Conservation (phyloP, 805 yeast species). For the Wickerhamiella nectarea region DNA sequence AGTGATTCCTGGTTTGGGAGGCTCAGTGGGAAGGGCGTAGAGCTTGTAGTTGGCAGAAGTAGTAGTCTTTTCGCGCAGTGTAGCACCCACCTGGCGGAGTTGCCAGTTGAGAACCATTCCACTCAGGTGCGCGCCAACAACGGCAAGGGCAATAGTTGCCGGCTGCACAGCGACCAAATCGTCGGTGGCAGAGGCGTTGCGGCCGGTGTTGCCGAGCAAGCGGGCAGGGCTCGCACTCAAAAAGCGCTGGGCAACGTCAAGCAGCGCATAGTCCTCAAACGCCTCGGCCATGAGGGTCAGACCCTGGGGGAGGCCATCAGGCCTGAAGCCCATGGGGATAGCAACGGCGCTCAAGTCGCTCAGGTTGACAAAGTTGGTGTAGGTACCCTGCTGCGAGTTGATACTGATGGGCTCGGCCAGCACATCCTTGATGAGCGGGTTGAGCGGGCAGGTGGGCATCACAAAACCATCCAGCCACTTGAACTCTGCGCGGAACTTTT, state of each 20-base stretch:
- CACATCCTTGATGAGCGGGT: conserved; percentile 67
- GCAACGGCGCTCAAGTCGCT: conserved; percentile 90
- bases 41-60: conserved; percentile 62
- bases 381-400: conserved; percentile 92
- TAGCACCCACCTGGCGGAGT: conserved; percentile 68
- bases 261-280: conserved; percentile 77
- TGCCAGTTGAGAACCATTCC: conserved; percentile 94
- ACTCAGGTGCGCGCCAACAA: conserved; percentile 88
- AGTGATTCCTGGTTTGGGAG: conserved; percentile 88
- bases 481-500: conserved; percentile 44
- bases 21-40: conserved; percentile 58
- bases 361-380: conserved; percentile 91
- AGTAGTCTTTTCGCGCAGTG: conserved; percentile 46
- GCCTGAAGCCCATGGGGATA: conserved; percentile 77
- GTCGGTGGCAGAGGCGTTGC: conserved; percentile 32
- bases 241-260: conserved; percentile 68
- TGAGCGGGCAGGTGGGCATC: conserved; percentile 90
- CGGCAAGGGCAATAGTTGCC: conserved; percentile 57
- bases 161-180: conserved; percentile 17
- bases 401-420: conserved; percentile 63
- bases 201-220: conserved; percentile 40
- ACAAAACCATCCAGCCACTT: conserved; percentile 56
- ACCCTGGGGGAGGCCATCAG: conserved; percentile 84
- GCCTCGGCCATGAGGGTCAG: conserved; percentile 70
- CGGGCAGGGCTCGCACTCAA: conserved; percentile 39